These are phyloP conservation scores for Bondarzewia mesenterica DNA, from an alignment of 1,284 basidiomycete genomes.

Conservation along the genomic window DNA sequence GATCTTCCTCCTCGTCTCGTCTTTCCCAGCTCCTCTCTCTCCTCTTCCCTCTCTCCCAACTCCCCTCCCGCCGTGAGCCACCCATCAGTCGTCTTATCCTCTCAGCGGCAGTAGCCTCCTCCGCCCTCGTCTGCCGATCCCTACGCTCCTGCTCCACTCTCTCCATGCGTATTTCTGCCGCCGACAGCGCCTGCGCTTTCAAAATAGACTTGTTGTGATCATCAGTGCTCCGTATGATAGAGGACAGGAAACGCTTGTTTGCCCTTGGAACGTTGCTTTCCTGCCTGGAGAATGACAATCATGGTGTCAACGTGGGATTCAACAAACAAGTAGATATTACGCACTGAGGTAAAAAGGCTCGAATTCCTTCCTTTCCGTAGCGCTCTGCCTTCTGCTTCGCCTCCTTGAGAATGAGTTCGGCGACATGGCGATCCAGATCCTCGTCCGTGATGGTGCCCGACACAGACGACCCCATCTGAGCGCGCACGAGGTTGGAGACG, in stretches of 20 bases:
- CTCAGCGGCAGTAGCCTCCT: conserved; percentile 63
- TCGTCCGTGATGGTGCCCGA: conserved; percentile 58
- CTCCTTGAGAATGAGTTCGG: conserved; percentile 81
- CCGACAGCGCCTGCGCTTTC: conserved; percentile 67
- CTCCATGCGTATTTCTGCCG: conserved; percentile 61
- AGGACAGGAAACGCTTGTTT: conserved; percentile 88
- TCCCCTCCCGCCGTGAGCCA: conserved; percentile 18
- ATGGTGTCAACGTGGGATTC: conserved; percentile 6
- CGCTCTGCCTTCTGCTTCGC: conserved; percentile 81
- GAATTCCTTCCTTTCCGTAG: conserved; percentile 58
- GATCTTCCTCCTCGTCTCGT: conserved; percentile 33
- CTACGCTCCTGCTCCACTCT: conserved; percentile 53
- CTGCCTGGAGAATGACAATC: conserved; percentile 1
- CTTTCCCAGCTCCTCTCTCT: conserved; percentile 30
- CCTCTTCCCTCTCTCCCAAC: conserved; percentile 20
- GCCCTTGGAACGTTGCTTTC: conserved; percentile 68
- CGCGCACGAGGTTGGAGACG: conserved; percentile 78
- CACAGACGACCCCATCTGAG: conserved; percentile 69
- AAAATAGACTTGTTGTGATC: conserved; percentile 86
- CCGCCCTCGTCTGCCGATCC: conserved; percentile 54
- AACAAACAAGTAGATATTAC: conserved; percentile 5
- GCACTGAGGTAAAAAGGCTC: conserved; percentile 52
- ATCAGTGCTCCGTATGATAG: conserved; percentile 85
- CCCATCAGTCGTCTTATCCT: conserved; percentile 37
- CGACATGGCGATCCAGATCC: conserved; percentile 84